These are phyloP conservation scores for Neostapfia colusana DNA, from an alignment of 176 grass and related monocot species.

Conservation along the genomic window DNA sequence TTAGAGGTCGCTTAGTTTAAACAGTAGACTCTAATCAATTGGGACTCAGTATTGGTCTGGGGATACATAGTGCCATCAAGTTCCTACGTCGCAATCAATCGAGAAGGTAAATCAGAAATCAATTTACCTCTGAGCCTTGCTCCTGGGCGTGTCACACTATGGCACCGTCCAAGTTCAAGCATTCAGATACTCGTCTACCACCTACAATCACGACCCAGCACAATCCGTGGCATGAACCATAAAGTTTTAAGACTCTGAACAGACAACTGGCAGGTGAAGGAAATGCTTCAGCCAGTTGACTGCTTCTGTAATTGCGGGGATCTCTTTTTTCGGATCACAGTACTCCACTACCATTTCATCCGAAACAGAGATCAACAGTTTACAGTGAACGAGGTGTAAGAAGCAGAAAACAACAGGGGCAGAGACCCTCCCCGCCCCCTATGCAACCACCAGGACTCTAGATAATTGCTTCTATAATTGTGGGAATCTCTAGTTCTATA, in stretches of 20 bases:
- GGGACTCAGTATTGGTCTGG: neutral
- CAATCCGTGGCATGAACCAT: neutral
- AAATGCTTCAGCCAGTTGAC: neutral
- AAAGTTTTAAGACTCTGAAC: neutral
- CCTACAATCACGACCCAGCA: neutral
- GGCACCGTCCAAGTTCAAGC: neutral
- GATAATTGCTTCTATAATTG: constrained; percentile 4
- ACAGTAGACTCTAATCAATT: neutral
- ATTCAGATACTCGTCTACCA: neutral
- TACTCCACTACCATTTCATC: too few relatives aligned
- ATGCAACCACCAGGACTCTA: too few relatives aligned
- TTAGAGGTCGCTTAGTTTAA: neutral
- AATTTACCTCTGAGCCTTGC: neutral
- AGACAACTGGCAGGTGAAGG: neutral
- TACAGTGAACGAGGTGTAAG: too few relatives aligned
- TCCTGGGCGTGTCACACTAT: neutral
- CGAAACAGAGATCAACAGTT: too few relatives aligned
- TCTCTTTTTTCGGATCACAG: neutral
- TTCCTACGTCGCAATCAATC: neutral
- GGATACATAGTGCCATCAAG: neutral
- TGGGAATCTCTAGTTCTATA: neutral
- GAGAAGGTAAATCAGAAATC: neutral
- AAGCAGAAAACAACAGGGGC: too few relatives aligned
- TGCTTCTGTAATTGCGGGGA: constrained; percentile 13
- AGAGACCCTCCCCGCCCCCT: too few relatives aligned